Evolutionary conservation across 2,329 filamentous ascomycete species (phyloP), one percentile per base, ranked within the genome.

Genomic region (Zymoseptoria pseudotritici): DNA sequence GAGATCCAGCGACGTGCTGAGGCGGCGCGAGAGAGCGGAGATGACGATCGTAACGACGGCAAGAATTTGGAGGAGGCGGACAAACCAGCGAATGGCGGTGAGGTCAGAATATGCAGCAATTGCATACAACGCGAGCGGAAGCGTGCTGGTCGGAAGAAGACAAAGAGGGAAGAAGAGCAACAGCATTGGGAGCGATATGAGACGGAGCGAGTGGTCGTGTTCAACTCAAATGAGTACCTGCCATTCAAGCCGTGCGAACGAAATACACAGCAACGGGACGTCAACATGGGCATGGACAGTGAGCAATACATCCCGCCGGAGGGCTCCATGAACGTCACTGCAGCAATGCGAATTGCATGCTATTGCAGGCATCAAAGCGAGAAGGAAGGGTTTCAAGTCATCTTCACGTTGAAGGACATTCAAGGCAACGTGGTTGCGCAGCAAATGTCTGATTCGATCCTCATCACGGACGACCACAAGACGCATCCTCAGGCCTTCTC

Each of bases 401-500:
- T 99, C 64, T 96, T 97, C 75, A 97, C 93, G 1, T 82, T 99
- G 70, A 96, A 92, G 71, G 90, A 97, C 74, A 84, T 84, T 70
- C 78, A 85, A 64, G 89, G 87, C 67, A 85, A 86, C 52, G 78
- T 96, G 31, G 78, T 97, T 51, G 89, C 91, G 6, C 93, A 99
- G 75, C 85, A 86, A 56, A 87, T 96, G 65, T 91, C 90, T 20
- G 86, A 88, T 58, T 89, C 91, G 0, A 96, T 97, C 65, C 93
- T 97, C 83, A 97, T 97, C 64, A 97, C 94, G 1, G 93, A 99
- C 72, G 93, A 99, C 70, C 93, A 97, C 78, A 97, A 97, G 78
- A 96, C 91, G 7, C 88, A 90, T 67, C 71, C 71, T 13, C 68
- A 66, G 20, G 67, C 63, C 53, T 70, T 70, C 57, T 65, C 70